A percentile compares a stretch with the other conserved stretches of the same genome.
Conservation (phyloP, 1,284 basidiomycete genomes). For the Porodaedalea pini region DNA sequence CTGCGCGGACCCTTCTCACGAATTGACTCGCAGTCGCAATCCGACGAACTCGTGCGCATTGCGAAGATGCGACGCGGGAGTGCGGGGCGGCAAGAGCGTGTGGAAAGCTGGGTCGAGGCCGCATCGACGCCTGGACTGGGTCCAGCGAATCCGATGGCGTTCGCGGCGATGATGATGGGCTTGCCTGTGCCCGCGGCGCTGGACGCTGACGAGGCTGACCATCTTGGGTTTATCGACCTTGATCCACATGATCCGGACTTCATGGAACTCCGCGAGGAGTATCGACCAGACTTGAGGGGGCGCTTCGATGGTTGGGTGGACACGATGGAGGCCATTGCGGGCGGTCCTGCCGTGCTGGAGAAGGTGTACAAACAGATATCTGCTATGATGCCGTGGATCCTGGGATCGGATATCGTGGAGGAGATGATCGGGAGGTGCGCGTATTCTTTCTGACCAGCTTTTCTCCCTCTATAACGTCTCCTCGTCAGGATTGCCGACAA, state of each 20-base stretch:
- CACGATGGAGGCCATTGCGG: slow-evolving; percentile 35
- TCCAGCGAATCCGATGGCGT: slow-evolving; percentile 48
- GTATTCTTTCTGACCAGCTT: background rate
- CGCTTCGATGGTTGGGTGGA: slow-evolving; percentile 55
- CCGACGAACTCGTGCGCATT: slow-evolving; percentile 31
- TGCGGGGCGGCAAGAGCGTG: slow-evolving; percentile 39
- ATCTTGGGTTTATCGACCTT: slow-evolving; percentile 43
- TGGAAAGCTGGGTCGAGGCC: slow-evolving; percentile 52
- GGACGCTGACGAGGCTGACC: slow-evolving; percentile 40
- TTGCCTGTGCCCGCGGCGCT: slow-evolving; percentile 42
- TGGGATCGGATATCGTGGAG: slow-evolving; percentile 45
- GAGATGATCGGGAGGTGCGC: slow-evolving; percentile 52
- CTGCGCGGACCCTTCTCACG: slow-evolving; percentile 44
- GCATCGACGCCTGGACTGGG: slow-evolving; percentile 39
- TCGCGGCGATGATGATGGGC: slow-evolving; percentile 69
- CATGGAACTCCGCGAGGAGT: slow-evolving; percentile 57
- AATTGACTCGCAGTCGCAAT: slow-evolving; percentile 42
- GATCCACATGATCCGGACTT: slow-evolving; percentile 51
- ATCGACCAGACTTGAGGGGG: slow-evolving; percentile 50
- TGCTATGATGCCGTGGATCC: slow-evolving; percentile 54
- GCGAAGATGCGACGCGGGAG: slow-evolving; percentile 39
- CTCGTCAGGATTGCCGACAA: slow-evolving; percentile 45
- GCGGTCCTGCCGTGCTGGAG: slow-evolving; percentile 21
- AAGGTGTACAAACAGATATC: slow-evolving; percentile 42
- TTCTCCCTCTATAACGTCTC: background rate